These are phyloP conservation scores for Microbotryum scabiosae DNA, from an alignment of 1,284 basidiomycete genomes.

Conservation along the genomic window DNA sequence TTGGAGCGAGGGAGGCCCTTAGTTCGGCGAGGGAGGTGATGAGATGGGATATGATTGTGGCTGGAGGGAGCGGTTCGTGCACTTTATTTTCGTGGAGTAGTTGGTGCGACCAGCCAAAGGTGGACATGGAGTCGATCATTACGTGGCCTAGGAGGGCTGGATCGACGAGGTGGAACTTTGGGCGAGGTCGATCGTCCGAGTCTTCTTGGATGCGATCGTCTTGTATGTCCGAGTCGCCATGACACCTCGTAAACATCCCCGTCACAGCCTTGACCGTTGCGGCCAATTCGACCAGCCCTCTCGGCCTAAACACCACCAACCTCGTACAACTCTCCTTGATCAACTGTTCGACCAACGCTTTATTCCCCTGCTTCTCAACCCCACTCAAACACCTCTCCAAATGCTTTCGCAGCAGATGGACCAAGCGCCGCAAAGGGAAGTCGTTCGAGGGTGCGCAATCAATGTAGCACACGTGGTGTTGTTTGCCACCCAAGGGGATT, in stretches of 20 bases:
- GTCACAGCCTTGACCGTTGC: conserved; percentile 55
- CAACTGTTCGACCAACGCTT: conserved; percentile 32
- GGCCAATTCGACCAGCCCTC: conserved; percentile 58
- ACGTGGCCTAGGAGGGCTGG: conserved; percentile 4
- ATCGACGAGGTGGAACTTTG: background rate
- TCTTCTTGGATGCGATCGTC: conserved; percentile 44
- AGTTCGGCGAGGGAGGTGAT: conserved; percentile 49
- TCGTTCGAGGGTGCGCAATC: conserved; percentile 53
- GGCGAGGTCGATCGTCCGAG: conserved; percentile 41
- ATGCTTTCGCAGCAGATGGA: conserved; percentile 47
- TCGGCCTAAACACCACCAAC: conserved; percentile 59
- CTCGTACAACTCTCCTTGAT: conserved; percentile 45
- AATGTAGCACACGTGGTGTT: conserved; percentile 55
- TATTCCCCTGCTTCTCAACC: background rate
- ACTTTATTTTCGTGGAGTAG: conserved; percentile 39
- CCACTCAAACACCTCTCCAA: conserved; percentile 23
- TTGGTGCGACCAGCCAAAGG: conserved; percentile 68
- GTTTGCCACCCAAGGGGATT: conserved; percentile 49
- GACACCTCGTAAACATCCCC: conserved; percentile 39
- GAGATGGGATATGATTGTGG: conserved; percentile 36
- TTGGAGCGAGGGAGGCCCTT: conserved; percentile 48
- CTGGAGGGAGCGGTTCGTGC: conserved; percentile 46
- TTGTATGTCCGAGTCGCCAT: conserved; percentile 47
- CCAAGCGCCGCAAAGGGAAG: conserved; percentile 53
- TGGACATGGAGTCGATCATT: conserved; percentile 60